Base-by-base conservation (phyloP, 768 basidiomycete genomes). In the Pisolithus marmoratus region DNA sequence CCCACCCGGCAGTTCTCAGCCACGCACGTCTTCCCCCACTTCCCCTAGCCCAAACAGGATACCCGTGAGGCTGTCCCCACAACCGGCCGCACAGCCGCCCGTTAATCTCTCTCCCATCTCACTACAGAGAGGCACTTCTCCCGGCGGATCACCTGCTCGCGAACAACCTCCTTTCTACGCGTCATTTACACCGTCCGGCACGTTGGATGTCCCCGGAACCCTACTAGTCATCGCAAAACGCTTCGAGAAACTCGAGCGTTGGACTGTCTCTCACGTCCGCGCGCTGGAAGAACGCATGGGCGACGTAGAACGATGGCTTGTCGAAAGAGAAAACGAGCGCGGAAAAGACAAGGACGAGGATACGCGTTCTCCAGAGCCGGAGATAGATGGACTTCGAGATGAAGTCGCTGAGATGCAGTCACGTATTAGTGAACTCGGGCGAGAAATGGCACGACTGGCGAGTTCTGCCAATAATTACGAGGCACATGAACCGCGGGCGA, bases 251-350 rank as follows among this genome's bases (percentile, higher is more conserved):
- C 77, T 93, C 12, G 90, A 93, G 63, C 86, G 86, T 56, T 93
- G 90, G 90, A 86, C 90, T 0, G 88, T 93, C 3, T 83, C 87
- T 6, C 90, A 93, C 58, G 89, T 91, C 3, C 83, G 90, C 49
- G 90, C 90, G 2, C 70, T 93, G n/a, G 90, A 93, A 58, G 90
- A 92, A 19, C 80, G 90, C 29, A 93, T 93, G 90, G 82, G 84
- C 54, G 90, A 93, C 51, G 90, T 93, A n/a, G 90, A 93, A 63
- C 76, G 83, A 42, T 93, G 88, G 87, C 73, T 92, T 8, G 90
- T 92, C 5, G 89, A 90, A 54, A 90, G 86, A 63, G 89, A 92
- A 69, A 82, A 75, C 53, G 83, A 84, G 59, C 60, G 68, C 12
- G 38, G 41, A 17, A 64, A 73, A 22, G 69, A 73, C 22, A 82